Percentiles rank a stretch among this genome's conserved stretches.
These are phyloP conservation scores for Drosera spatulata DNA, from an alignment of 179 eudicot genomes.

Conservation along the genomic window DNA sequence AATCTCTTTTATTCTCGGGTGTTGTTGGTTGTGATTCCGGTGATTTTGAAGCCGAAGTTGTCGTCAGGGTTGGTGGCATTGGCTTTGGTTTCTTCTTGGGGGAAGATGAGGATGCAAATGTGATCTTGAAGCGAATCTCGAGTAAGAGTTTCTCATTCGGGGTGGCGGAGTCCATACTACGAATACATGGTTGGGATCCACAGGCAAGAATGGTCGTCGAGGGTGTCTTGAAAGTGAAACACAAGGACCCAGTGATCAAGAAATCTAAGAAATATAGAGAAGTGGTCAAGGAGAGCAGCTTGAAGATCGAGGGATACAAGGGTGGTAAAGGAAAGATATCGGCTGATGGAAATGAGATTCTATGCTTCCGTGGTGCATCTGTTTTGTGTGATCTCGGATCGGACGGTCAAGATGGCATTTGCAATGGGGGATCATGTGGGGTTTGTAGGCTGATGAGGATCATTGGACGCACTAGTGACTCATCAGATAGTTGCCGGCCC, in stretches of 20 bases:
- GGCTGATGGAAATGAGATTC: conserved; percentile 6
- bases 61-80: neutral
- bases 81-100: neutral
- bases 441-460: conserved; percentile 6
- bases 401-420: neutral
- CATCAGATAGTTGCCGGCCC: neutral
- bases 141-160: neutral
- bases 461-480: neutral
- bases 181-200: conserved; percentile 2
- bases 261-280: conserved; percentile 1
- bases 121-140: neutral
- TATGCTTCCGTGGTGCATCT: conserved; percentile 2
- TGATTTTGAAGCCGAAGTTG: neutral
- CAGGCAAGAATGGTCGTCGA: neutral
- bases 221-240: conserved; percentile 2
- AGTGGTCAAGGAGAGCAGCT: neutral
- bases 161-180: neutral
- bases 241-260: neutral
- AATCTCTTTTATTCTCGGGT: too few relatives aligned
- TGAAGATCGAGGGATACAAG: neutral
- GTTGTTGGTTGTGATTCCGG: neutral
- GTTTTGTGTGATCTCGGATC: neutral
- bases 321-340: neutral
- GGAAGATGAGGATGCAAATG: neutral
- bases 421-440: conserved; percentile 3